Evolutionary conservation across 257 asterid genomes (phyloP), one percentile per base, ranked within the genome.

Genomic region (Solanum bulbocastanum): DNA sequence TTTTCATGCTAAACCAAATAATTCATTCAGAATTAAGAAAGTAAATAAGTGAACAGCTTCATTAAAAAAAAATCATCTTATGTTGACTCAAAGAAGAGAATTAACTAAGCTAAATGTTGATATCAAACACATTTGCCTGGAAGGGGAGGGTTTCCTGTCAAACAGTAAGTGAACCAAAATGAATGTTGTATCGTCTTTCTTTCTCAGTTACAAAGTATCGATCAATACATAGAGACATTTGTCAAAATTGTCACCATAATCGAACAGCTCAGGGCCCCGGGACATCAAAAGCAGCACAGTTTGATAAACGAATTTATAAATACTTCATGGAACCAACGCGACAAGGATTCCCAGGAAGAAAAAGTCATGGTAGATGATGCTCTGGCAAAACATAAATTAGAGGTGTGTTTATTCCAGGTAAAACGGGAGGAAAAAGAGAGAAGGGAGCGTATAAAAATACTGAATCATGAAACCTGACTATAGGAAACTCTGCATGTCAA

Each of bases 401-500:
- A 37, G 3, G 83, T 75, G 52, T 37, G 33, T 75, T 75, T 6
- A 36, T 36, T 75, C 5, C 56, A 10, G 33, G 83, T 10, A 23
- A 23, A 37, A 75, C 1, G 56, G 33, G 56, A 6, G 35, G 56
- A 1, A 36, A 39, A 39, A 11, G 1, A 0, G 12, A 37, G 83
- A 75, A 74, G 18, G 0, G 33, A 0, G 52, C 4, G 32, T 11
- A 37, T 5, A 32, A 36, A 10, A 10, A 4, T 73, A 36, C 18
- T 20, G 30, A 1, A 39, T 12, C 33, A 7, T 39, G 58, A 39
- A 76, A 76, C 83, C 83, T 37, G 35, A 23, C 88, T 82, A 87
- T 20, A 87, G 91, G 83, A 93, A 88, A 73, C 90, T 93, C 91
- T 95, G 96, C 86, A 96, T 85, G 94, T 93, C 88, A 18, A 97